Evolutionary conservation across 176 grass and related monocot species (phyloP), one percentile per base, ranked within the genome.

Genomic region (Oryza australiensis): DNA sequence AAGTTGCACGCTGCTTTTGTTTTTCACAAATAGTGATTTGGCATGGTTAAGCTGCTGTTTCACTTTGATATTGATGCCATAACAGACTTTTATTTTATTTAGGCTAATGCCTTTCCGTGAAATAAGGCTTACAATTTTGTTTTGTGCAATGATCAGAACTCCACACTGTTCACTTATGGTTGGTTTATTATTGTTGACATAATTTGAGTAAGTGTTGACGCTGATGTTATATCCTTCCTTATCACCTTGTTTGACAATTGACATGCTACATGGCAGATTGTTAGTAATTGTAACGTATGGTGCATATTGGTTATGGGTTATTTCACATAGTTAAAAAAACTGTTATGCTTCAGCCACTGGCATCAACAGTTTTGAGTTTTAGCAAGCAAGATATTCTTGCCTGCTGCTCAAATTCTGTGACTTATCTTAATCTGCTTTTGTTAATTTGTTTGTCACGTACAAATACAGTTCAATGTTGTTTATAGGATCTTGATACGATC

Each of bases 311-410:
- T 42, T 59, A 26, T 32, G 13, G 26, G 5, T 42, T 40, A 3
- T 78, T 43, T 15, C 51, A 20, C 22, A 30, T 38, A 20, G 18
- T 7, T 9, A 71, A 41, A 15, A 15, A 30, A 38, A 49, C 1
- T 42, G 24, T 62, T 2, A 33, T 32, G 43, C 24, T 76, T 42
- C 38, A 1, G 4, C 13, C 12, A 70, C n/a, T 38, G 26, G 9
- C 29, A 45, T 57, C 2, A 69, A 70, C 70, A 11, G 69, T 80
- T 77, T 72, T 84, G 80, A 62, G 59, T 60, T 83, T 78, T 59
- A 66, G 59, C 26, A 73, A 83, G 29, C 51, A 88, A 76, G 28
- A 12, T 14, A 37, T 18, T 74, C 3, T 26, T 22, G 28, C 13
- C 12, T 0, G 5, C 49, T 0, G 16, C 18, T 40, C 70, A 62